A percentile compares a stretch with the other conserved stretches of the same genome.
These are phyloP conservation scores for Monilinia polystroma DNA, from an alignment of 2,329 filamentous ascomycete species.

Conservation along the genomic window DNA sequence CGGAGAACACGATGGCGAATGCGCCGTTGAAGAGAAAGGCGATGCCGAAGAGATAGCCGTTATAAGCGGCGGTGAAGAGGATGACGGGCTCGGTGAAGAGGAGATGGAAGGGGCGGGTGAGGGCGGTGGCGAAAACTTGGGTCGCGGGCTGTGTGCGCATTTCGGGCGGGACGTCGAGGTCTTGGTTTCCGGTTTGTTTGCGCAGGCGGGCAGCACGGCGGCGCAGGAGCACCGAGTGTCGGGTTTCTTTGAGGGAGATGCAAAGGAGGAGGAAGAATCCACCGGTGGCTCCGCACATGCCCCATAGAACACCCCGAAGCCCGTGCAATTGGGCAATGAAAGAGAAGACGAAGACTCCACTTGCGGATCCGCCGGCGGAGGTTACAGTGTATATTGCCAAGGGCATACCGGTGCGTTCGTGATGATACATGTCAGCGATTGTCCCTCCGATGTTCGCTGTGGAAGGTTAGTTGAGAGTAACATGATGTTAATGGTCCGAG, in stretches of 20 bases:
- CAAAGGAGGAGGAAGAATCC: conserved; percentile 24
- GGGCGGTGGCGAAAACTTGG: conserved; percentile 39
- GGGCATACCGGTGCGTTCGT: conserved; percentile 19
- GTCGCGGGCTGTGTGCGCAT: conserved; percentile 48
- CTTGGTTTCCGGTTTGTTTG: conserved; percentile 50
- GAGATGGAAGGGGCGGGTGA: conserved; percentile 43
- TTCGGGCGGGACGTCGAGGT: conserved; percentile 42
- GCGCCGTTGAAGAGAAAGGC: conserved; percentile 45
- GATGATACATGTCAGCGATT: conserved; percentile 46
- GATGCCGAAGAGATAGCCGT: conserved; percentile 43
- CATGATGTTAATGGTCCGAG: neutral
- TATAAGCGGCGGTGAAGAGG: conserved; percentile 41
- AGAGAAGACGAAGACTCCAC: conserved; percentile 35
- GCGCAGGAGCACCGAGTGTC: conserved; percentile 48
- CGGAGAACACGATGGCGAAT: conserved; percentile 43
- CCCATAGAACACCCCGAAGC: conserved; percentile 25
- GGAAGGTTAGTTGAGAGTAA: neutral
- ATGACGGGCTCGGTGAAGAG: conserved; percentile 43
- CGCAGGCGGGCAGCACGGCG: conserved; percentile 47
- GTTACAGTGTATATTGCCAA: conserved; percentile 18
- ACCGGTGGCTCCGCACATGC: conserved; percentile 22
- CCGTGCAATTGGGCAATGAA: conserved; percentile 24
- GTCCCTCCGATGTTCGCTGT: conserved; percentile 43
- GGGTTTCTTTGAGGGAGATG: conserved; percentile 45
- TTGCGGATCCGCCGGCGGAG: conserved; percentile 40